These are phyloP conservation scores for Schizochytrium sp. DNA, from an alignment of 108 stramenopile species.

Conservation along the genomic window DNA sequence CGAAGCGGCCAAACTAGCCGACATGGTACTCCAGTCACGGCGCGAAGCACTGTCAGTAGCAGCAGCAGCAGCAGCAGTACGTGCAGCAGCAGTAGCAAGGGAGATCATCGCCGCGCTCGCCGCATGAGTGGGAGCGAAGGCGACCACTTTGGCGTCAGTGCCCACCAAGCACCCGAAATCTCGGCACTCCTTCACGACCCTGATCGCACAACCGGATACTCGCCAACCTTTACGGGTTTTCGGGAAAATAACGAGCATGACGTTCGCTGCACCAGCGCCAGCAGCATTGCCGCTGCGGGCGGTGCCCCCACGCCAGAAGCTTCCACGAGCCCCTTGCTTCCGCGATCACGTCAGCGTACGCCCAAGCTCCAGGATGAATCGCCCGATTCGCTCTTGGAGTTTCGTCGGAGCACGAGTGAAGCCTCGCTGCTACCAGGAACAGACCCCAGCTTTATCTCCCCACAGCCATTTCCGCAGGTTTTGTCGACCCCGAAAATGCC, in stretches of 20 bases:
- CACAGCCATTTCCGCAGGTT: not conserved
- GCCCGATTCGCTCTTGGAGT: not conserved
- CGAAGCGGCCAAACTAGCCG: too few relatives aligned
- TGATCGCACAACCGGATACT: not conserved
- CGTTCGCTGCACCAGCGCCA: not conserved
- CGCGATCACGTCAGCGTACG: not conserved
- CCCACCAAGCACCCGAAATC: too few relatives aligned
- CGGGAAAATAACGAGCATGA: not conserved
- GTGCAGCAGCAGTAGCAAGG: too few relatives aligned
- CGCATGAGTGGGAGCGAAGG: too few relatives aligned
- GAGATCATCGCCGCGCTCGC: too few relatives aligned
- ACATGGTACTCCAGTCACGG: too few relatives aligned
- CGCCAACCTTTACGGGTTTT: not conserved
- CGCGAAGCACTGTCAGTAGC: too few relatives aligned
- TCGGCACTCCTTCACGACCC: not conserved
- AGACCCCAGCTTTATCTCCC: not conserved
- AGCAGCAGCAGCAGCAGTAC: too few relatives aligned
- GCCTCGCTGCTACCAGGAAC: not conserved
- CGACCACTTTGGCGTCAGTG: too few relatives aligned
- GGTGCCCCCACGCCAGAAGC: not conserved
- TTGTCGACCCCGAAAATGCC: not conserved
- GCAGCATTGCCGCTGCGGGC: not conserved
- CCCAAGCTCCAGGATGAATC: not conserved
- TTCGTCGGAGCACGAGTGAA: not conserved
- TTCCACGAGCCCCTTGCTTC: not conserved